Evolutionary conservation across 2,329 filamentous ascomycete genomes (phyloP), one percentile per base, ranked within the genome.

Genomic region (Penicillium rolfsii): DNA sequence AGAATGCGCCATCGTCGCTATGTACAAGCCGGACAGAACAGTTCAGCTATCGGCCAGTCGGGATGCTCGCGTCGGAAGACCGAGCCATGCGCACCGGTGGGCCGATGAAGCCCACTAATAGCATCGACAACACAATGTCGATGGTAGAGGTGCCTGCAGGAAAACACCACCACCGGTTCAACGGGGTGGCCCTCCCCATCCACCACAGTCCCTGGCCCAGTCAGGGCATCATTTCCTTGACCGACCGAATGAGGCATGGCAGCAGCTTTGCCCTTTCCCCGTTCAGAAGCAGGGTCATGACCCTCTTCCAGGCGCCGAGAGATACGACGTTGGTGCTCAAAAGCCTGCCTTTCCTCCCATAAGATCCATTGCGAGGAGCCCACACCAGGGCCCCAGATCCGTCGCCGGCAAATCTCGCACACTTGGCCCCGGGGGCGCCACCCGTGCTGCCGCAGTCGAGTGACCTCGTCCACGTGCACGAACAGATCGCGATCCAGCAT

Each of bases 401-500:
- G 84, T 52, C 85, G 85, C 52, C 89, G 88, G 69, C 96, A 99
- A 0, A 88, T 88, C 76, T 97, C 94, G 73, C 96, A 99, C 0
- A 89, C 89, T 57, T 94, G 93, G 0, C 92, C 90, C 35, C 89
- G 84, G 0, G 95, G 93, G 52, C 94, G 84, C 95, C 95, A 99
- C 1, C 95, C 96, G 28, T 88, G 87, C 74, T 93, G 90, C 2
- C 95, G 84, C 5, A 95, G 84, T 57, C 85, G 83, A 7, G 90
- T 87, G 5, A 92, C 89, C 67, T 91, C 85, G 46, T 87, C 83
- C 38, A 99, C 91, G 65, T 91, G 89, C 43, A 90, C 85, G 70
- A 98, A 99, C 5, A 97, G 83, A 70, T 95, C 95, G 67, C 92
- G 89, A 64, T 96, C 93, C 0, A 99, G 83, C 58, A 99, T 87